Evolutionary conservation across 164 flowering plant genomes (phyloP), one percentile per base, ranked within the genome.

Genomic region (Umbellularia californica): DNA sequence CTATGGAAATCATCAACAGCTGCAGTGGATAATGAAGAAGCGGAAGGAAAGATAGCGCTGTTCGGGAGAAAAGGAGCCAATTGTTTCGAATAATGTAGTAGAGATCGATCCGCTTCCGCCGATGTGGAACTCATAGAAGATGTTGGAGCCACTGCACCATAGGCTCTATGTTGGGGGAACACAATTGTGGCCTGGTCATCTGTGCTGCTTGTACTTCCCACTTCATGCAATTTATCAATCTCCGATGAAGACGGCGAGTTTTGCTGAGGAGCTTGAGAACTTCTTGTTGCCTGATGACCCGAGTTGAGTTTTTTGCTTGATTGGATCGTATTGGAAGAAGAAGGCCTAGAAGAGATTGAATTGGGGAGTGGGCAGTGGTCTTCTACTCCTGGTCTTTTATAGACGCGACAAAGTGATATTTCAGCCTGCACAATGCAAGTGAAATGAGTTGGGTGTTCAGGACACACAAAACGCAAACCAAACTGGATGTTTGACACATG

Each of bases 351-450:
- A 12, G 86, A 82, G 60, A 87, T 81, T 0, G 82, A 77, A 2
- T 90, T 87, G 24, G 94, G 92, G 64, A 86, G 83, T 0, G 92
- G 87, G 0, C 85, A 88, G 77, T 93, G 93, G 75, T 91, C 95
- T 81, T 91, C 97, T 2, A 92, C 90, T 74, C 97, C 97, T 0
- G 96, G 85, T 82, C 98, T 79, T 83, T 94, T 94, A 85, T 92
- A 92, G 68, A 94, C 97, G 0, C 98, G 90, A 62, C 98, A 94
- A 17, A 94, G 87, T 0, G 97, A 94, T 47, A 94, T 94, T 74
- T 94, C 98, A 0, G 87, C 90, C 98, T 94, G 79, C 98, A 0
- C 87, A 90, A 97, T 94, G 79, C 70, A 77, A 73, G 78, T 69
- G 51, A 69, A 64, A 64, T 35, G 66, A 24, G 51, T 65, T 50